Percentiles rank a stretch among this genome's conserved stretches.
Conservation (phyloP, 2,329 filamentous ascomycete species). For the Scytalidium lignicola region DNA sequence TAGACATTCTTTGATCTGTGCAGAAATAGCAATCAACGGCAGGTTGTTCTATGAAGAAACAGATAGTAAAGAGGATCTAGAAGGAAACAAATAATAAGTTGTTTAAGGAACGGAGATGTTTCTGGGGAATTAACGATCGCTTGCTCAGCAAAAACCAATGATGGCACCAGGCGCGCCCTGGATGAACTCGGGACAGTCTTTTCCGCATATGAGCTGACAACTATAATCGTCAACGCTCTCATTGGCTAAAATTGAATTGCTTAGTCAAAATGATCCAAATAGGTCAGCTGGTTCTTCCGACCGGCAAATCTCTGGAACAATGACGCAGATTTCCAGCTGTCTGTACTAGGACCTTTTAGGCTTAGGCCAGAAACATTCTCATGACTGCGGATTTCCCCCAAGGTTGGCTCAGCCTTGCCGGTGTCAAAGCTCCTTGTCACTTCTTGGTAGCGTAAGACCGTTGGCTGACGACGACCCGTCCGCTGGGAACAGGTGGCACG, state of each 20-base stretch:
- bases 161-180: not conserved
- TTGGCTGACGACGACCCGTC: not conserved
- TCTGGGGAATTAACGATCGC: not conserved
- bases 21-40: not conserved
- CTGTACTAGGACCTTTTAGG: not conserved
- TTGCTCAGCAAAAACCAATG: conserved; percentile 1
- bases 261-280: not conserved
- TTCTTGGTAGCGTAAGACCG: not conserved
- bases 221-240: not conserved
- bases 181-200: not conserved
- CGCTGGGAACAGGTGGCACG: not conserved
- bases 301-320: not conserved
- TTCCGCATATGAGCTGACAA: not conserved
- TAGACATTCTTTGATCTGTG: conserved; percentile 18
- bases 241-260: not conserved
- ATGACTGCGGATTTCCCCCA: not conserved
- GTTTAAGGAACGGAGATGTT: not conserved
- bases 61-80: not conserved
- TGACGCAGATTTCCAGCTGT: not conserved
- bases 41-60: not conserved
- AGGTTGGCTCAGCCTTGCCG: not conserved
- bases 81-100: not conserved
- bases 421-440: not conserved
- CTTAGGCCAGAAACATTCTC: not conserved
- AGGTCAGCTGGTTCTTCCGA: not conserved